These are phyloP conservation scores for Syzygium grande DNA, from an alignment of 345 rosid genomes.

Conservation along the genomic window DNA sequence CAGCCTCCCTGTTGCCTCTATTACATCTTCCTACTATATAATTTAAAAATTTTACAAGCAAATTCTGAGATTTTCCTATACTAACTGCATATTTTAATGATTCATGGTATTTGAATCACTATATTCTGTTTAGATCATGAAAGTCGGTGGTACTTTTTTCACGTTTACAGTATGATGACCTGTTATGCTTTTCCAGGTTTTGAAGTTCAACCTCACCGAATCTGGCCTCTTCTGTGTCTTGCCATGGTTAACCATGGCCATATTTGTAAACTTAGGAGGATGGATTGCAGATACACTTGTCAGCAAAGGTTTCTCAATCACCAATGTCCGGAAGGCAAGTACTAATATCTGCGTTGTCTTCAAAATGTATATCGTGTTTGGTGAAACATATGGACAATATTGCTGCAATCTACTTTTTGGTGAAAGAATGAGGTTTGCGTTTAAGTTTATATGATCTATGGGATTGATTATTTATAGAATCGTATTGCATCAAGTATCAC, in stretches of 20 bases:
- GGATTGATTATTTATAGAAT: neutral
- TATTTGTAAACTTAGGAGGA: conserved; percentile 87
- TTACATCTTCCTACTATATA: neutral
- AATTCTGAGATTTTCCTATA: neutral
- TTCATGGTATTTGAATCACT: neutral
- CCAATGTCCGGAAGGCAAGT: conserved; percentile 90
- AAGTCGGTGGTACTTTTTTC: neutral
- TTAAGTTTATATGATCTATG: neutral
- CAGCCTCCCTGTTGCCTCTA: neutral
- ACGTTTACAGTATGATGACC: neutral
- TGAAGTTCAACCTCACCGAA: conserved; percentile 96
- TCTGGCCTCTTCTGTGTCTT: conserved; percentile 90
- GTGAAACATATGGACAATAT: neutral
- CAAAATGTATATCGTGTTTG: neutral
- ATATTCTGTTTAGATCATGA: neutral
- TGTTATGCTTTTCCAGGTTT: conserved; percentile 40
- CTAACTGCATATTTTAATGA: neutral
- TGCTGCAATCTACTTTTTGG: neutral
- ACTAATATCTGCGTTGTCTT: neutral
- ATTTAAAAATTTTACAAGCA: neutral
- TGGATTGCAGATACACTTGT: conserved; percentile 99
- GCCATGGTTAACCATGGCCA: conserved; percentile 99
- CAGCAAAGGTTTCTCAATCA: conserved; percentile 86
- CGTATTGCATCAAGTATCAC: neutral
- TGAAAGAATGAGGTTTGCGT: neutral